Conservation (phyloP, 163 green algal genomes). For the Scenedesmus sp. region DNA sequence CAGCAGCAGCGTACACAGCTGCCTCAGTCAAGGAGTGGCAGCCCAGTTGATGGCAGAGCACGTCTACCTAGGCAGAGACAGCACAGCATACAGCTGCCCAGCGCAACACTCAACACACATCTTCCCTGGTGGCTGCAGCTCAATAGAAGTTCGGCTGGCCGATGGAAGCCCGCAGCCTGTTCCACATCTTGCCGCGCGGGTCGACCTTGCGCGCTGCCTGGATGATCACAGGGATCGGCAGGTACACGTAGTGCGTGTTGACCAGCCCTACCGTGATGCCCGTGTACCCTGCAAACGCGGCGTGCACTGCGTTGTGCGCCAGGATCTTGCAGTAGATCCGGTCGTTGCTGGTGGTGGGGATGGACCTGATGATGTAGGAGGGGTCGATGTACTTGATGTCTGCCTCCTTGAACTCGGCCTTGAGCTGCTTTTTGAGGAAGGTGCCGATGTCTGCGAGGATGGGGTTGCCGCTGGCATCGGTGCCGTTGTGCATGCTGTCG, state of each 20-base stretch:
- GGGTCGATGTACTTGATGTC: slow-evolving; percentile 95
- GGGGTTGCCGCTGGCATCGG: slow-evolving; percentile 93
- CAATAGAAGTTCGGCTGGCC: slow-evolving; percentile 88
- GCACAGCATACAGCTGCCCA: not conserved
- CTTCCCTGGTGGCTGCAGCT: not conserved
- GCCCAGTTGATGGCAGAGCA: not conserved
- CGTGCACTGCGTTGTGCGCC: slow-evolving; percentile 84
- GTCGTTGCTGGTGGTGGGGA: slow-evolving; percentile 88
- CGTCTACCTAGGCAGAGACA: not conserved
- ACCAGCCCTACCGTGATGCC: slow-evolving; percentile 85
- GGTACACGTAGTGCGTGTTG: slow-evolving; percentile 88
- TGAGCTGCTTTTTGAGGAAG: slow-evolving; percentile 80
- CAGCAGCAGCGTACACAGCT: not conserved
- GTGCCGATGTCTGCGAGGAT: slow-evolving; percentile 94
- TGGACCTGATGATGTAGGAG: slow-evolving; percentile 94
- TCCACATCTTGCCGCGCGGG: slow-evolving; percentile 94
- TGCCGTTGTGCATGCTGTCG: slow-evolving; percentile 55
- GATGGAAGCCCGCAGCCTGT: slow-evolving; percentile 86
- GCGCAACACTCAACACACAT: not conserved
- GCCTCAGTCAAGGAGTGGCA: not conserved
- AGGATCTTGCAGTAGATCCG: slow-evolving; percentile 92
- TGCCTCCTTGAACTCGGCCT: slow-evolving; percentile 79
- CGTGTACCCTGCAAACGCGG: slow-evolving; percentile 86
- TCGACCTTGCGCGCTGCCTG: slow-evolving; percentile 89
- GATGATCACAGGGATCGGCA: slow-evolving; percentile 93